These are phyloP conservation scores for Dactylellina drechsleri DNA, from an alignment of 2,329 filamentous ascomycete genomes.

Conservation along the genomic window DNA sequence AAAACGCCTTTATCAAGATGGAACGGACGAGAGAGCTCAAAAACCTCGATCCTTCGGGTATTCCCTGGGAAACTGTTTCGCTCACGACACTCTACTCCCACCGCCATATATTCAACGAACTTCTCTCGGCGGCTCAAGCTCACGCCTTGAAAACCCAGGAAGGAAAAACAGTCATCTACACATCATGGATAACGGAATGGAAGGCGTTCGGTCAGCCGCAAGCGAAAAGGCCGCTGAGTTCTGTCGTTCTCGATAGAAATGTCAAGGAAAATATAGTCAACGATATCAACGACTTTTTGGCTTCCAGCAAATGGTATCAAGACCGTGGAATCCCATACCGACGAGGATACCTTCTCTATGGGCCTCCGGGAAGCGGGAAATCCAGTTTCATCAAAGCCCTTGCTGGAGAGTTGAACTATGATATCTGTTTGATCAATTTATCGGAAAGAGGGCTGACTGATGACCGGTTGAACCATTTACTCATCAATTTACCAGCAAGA, in stretches of 20 bases:
- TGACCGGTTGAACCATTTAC: conserved; percentile 83
- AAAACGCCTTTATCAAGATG: conserved; percentile 86
- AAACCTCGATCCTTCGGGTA: conserved; percentile 80
- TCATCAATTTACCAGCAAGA: conserved; percentile 83
- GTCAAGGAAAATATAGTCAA: conserved; percentile 82
- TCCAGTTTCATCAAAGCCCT: conserved; percentile 96
- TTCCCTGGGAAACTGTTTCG: conserved; percentile 93
- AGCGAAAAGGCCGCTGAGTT: conserved; percentile 85
- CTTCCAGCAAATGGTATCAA: conserved; percentile 84
- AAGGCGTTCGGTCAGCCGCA: conserved; percentile 82
- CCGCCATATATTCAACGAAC: conserved; percentile 85
- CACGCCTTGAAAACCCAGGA: conserved; percentile 82
- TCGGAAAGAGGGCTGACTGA: conserved; percentile 91
- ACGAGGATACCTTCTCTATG: conserved; percentile 86
- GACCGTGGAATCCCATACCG: conserved; percentile 95
- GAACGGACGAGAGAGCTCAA: conserved; percentile 86
- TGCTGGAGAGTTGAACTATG: conserved; percentile 90
- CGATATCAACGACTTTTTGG: conserved; percentile 84
- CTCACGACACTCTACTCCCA: conserved; percentile 91
- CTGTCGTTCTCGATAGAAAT: conserved; percentile 84
- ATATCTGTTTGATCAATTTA: conserved; percentile 90
- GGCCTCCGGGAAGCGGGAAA: conserved; percentile 90
- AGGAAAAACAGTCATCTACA: conserved; percentile 93
- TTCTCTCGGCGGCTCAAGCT: conserved; percentile 86
- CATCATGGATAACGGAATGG: conserved; percentile 86